These are phyloP conservation scores for Brettanomyces sp. DNA, from an alignment of 805 yeast species.

Conservation along the genomic window DNA sequence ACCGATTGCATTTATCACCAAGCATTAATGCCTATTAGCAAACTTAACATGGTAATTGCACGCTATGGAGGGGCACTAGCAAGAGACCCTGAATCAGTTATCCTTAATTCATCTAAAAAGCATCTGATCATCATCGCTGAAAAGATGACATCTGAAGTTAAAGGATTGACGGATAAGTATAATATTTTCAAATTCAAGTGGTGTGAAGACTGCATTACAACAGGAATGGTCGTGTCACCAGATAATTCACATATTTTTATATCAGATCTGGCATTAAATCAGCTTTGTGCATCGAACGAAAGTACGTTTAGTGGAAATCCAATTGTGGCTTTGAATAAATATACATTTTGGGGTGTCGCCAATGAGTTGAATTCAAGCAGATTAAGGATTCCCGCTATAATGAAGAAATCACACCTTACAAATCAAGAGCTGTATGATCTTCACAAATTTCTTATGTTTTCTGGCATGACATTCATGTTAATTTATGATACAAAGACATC, in stretches of 20 bases:
- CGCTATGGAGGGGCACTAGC: slow-evolving; percentile 43
- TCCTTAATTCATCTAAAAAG: slow-evolving; percentile 4
- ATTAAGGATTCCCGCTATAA: no score
- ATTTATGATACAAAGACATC: not conserved
- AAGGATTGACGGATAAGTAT: slow-evolving; percentile 28
- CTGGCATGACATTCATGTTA: slow-evolving; percentile 2
- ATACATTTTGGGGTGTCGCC: slow-evolving; percentile 12
- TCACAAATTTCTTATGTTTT: not conserved
- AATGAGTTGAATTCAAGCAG: no score
- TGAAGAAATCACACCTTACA: no score
- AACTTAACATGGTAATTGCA: slow-evolving; percentile 30
- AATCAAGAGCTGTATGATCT: no score
- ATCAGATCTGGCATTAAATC: slow-evolving; percentile 36
- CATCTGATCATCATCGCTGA: slow-evolving; percentile 27
- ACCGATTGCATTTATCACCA: slow-evolving; percentile 33
- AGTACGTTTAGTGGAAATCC: slow-evolving; percentile 51
- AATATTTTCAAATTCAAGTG: slow-evolving; percentile 63
- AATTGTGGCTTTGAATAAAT: slow-evolving; percentile 22
- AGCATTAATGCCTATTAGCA: slow-evolving; percentile 22
- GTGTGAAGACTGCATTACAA: slow-evolving; percentile 57
- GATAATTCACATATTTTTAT: slow-evolving; percentile 52
- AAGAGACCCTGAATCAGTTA: slow-evolving; percentile 23
- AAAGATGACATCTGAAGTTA: slow-evolving; percentile 30
- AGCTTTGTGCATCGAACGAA: not conserved
- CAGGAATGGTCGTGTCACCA: slow-evolving; percentile 33